phyloP scores from a whole-genome alignment of 1,139 yeast genomes.

The Geotrichum citri-aurantii region DNA sequence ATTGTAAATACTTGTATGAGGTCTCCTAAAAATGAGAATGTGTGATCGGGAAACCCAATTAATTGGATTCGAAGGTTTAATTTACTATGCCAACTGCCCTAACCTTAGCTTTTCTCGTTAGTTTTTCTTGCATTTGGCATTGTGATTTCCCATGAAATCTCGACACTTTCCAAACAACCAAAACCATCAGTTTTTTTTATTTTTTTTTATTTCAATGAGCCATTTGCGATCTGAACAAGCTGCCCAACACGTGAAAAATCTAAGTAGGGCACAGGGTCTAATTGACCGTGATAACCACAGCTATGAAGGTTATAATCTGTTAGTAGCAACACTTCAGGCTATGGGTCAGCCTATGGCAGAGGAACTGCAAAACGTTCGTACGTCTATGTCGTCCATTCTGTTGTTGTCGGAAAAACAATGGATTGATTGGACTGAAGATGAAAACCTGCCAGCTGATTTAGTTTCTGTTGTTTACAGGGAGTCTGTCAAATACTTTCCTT shows the following conservation, averaged over 20 bases:
- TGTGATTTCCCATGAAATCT: neutral
- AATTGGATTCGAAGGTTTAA: neutral
- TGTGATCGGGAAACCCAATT: neutral
- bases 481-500: conserved; percentile 23
- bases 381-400: conserved; percentile 20
- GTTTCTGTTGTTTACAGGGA: conserved; percentile 22
- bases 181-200: neutral
- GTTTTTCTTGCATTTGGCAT: neutral
- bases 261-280: conserved; percentile 1
- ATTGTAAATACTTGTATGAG: neutral
- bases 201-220: neutral
- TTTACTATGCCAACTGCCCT: neutral
- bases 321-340: conserved; percentile 6
- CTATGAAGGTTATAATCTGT: conserved; percentile 9
- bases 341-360: conserved; percentile 16
- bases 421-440: conserved; percentile 19
- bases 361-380: conserved; percentile 21
- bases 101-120: neutral
- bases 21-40: neutral
- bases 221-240: neutral
- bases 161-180: neutral
- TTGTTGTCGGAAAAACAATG: conserved; percentile 25
- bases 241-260: neutral
- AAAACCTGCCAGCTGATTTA: conserved; percentile 5
- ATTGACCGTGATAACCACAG: conserved; percentile 10